Evolutionary conservation across 2,329 filamentous ascomycete species (phyloP).

Genomic region (Aspergillus sojae): DNA sequence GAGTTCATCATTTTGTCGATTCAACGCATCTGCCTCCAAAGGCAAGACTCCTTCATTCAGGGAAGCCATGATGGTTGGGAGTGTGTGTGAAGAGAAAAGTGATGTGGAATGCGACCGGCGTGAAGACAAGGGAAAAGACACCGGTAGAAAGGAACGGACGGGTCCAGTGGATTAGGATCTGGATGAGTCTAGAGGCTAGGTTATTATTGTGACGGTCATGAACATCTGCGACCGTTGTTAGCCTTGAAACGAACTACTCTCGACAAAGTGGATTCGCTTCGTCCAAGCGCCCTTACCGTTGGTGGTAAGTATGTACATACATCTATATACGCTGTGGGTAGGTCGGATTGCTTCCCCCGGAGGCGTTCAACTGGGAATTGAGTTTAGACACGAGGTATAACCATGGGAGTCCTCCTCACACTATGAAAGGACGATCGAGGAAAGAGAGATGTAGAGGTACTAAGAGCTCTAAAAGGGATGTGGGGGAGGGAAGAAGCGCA

Average conservation of each 20-base stretch:
- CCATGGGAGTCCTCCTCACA: not conserved
- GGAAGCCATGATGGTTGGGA: constrained; percentile 26
- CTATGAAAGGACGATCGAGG: not conserved
- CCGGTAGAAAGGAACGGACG: constrained; percentile 1
- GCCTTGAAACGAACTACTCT: constrained; percentile 19
- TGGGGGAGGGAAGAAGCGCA: not conserved
- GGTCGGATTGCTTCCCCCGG: constrained; percentile 16
- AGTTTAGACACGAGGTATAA: constrained; percentile 11
- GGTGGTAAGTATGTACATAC: constrained; percentile 7
- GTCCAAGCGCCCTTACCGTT: constrained; percentile 22
- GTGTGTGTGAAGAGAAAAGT: not conserved
- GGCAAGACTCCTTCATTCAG: constrained; percentile 31
- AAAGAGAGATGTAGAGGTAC: constrained; percentile 5
- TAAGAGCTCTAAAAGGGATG: not conserved
- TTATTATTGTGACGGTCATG: constrained; percentile 8
- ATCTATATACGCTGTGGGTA: constrained; percentile 18
- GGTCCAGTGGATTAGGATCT: constrained; percentile 1
- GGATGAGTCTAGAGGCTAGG: constrained; percentile 4
- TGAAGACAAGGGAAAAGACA: constrained; percentile 4
- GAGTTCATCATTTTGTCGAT: constrained; percentile 20
- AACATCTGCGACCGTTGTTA: constrained; percentile 20
- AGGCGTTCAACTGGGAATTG: constrained; percentile 7
- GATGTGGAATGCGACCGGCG: constrained; percentile 24
- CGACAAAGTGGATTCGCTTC: constrained; percentile 18
- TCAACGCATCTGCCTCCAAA: constrained; percentile 24